These are phyloP conservation scores for Fallopia convolvulus DNA, from an alignment of 148 eudicot genomes.

Conservation along the genomic window DNA sequence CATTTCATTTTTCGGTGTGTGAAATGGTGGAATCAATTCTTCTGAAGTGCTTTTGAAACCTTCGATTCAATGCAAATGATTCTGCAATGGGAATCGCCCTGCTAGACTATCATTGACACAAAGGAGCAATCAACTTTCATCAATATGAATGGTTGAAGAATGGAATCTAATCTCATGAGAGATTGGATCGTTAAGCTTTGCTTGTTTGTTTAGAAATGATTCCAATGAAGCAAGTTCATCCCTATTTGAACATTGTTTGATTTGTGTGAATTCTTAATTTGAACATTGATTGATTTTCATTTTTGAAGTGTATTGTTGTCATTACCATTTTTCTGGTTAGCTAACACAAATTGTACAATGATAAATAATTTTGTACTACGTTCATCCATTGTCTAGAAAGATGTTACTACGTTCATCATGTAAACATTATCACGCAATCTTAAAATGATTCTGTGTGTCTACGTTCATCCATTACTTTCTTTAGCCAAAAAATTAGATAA, in stretches of 20 bases:
- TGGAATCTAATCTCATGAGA: background rate
- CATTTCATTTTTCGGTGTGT: background rate
- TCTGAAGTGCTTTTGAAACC: background rate
- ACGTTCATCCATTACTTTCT: too few species aligned
- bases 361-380: too few species aligned
- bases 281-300: background rate
- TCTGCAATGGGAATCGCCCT: too few species aligned
- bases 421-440: too few species aligned
- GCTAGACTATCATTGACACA: too few species aligned
- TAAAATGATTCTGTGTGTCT: too few species aligned
- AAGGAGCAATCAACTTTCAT: background rate
- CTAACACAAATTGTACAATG: too few species aligned
- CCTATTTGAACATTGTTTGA: background rate
- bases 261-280: background rate
- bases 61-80: background rate
- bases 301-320: background rate
- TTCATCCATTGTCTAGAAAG: too few species aligned
- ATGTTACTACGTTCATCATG: too few species aligned
- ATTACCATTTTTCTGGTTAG: too few species aligned
- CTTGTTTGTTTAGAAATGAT: background rate
- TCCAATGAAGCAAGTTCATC: background rate
- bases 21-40: background rate
- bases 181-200: background rate
- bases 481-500: too few species aligned
- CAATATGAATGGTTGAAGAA: background rate